A percentile compares a stretch with the other conserved stretches of the same genome.
These are phyloP conservation scores for Biscogniauxia marginata DNA, from an alignment of 2,329 filamentous ascomycete genomes.

Conservation along the genomic window DNA sequence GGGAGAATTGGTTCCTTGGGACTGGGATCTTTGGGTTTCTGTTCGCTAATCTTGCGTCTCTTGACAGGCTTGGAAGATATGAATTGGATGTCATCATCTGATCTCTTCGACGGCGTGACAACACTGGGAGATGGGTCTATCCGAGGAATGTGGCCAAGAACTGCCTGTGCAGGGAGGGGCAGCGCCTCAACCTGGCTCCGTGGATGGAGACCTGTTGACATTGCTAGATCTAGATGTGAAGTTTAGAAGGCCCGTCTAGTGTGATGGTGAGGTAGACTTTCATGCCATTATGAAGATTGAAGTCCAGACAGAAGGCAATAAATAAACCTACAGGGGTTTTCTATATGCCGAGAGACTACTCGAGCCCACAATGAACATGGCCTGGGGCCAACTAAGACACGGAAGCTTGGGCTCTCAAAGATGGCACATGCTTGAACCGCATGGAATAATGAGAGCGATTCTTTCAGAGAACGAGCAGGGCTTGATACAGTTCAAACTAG, in stretches of 20 bases:
- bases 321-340: constrained; percentile 14
- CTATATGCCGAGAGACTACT: constrained; percentile 12
- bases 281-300: background rate
- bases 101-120: constrained; percentile 26
- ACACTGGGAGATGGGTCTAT: background rate
- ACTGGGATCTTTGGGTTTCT: constrained; percentile 1
- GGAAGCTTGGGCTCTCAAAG: constrained; percentile 19
- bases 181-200: constrained; percentile 6
- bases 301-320: constrained; percentile 2
- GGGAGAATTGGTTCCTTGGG: constrained; percentile 2
- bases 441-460: constrained; percentile 8
- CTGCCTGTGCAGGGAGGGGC: constrained; percentile 1
- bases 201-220: constrained; percentile 14
- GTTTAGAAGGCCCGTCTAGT: background rate
- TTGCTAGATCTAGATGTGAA: constrained; percentile 6
- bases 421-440: constrained; percentile 7
- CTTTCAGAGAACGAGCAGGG: constrained; percentile 15
- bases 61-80: constrained; percentile 44
- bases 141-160: background rate
- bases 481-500: background rate
- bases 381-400: constrained; percentile 15
- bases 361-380: constrained; percentile 1
- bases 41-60: constrained; percentile 32
- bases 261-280: background rate
- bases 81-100: constrained; percentile 43